Evolutionary conservation across 2,329 filamentous ascomycete species (phyloP), one percentile per base, ranked within the genome.

Genomic region (Teratosphaeria zuluensis): DNA sequence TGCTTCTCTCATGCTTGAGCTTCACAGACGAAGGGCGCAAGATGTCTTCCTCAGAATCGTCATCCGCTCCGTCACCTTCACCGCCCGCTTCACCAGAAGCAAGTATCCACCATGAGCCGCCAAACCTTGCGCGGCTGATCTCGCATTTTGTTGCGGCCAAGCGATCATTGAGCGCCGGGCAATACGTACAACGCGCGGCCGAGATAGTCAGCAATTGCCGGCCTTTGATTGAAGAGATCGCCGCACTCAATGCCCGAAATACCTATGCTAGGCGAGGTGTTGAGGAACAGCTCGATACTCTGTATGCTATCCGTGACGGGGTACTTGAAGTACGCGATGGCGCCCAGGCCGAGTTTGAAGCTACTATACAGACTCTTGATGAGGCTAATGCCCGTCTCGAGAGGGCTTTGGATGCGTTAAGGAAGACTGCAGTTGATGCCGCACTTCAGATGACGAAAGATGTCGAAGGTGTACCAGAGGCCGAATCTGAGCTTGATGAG

Each of bases 141-240:
- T 83, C 85, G 56, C 86, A 95, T 74, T 86, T 96, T 38, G 84
- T 96, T 48, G 86, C 88, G 32, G 89, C 92, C 8, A 96, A 96
- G 72, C 85, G 90, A 52, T 92, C 92, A 1, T 81, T 97, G 4
- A 89, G 88, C 16, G 90, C 90, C 11, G 91, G 95, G 72, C 84
- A 81, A 51, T 85, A 89, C 62, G 90, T 96, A 56, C 86, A 89
- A 70, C 88, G 89, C 60, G 92, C 91, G 64, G 92, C 94, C 70
- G 88, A 95, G 68, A 85, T 96, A 58, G 88, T 94, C 52, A 90
- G 84, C 21, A 79, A 83, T 14, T 90, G 91, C 4, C 86, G 90
- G 35, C 77, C 81, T 33, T 83, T 89, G 35, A 80, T 96, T 63
- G 89, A 95, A 69, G 87, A 94, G 65, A 86, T 86, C 54, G 86